Conservation (phyloP, 2,329 filamentous ascomycete genomes). For the Bipolaris sorokiniana region DNA sequence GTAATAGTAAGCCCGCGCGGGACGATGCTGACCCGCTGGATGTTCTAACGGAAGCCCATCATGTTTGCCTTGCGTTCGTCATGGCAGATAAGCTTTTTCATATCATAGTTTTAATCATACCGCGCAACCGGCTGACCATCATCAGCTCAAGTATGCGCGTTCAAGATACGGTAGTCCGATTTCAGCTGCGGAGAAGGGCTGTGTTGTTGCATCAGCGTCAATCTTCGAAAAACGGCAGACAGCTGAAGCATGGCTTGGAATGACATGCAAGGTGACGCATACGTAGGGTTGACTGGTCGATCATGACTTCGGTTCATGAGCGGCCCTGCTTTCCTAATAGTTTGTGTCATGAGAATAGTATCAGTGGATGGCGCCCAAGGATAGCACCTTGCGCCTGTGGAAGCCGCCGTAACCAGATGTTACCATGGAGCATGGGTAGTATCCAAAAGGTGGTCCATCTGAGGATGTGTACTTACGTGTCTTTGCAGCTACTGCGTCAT, state of each 20-base stretch:
- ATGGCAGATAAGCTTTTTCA: background rate
- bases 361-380: background rate
- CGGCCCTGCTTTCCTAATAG: background rate
- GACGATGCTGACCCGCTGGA: constrained; percentile 7
- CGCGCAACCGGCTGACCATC: background rate
- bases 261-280: background rate
- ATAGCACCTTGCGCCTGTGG: background rate
- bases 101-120: constrained; percentile 1
- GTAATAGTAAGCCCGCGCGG: background rate
- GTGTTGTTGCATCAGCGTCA: background rate
- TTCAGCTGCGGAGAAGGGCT: background rate
- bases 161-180: background rate
- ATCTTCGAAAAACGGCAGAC: background rate
- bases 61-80: background rate
- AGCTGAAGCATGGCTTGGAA: background rate
- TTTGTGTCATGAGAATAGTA: background rate
- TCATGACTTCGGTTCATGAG: background rate
- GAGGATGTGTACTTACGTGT: background rate
- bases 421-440: background rate
- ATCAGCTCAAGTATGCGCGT: background rate
- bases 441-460: background rate
- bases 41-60: constrained; percentile 3
- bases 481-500: background rate
- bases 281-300: background rate
- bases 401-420: background rate